Percentiles rank a stretch among this genome's conserved stretches.
Evolutionary conservation across 352 stramenopile species (phyloP).

Genomic region (Phytopythium boreale): DNA sequence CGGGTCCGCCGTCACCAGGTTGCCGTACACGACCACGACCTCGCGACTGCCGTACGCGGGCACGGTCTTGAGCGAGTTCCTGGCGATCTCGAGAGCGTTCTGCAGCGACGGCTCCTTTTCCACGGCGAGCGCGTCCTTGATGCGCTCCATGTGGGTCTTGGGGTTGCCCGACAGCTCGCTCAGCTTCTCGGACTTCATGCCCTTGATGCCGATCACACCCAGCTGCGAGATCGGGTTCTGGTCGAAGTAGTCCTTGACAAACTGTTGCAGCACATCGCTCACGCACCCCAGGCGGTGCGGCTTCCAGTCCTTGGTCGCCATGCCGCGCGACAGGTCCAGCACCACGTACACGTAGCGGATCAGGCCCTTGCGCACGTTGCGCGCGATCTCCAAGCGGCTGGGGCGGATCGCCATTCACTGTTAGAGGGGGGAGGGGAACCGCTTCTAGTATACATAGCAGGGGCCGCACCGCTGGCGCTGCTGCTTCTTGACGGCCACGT

Average conservation of each 20-base stretch:
- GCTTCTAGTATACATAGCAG: neutral
- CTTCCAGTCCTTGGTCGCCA: constrained; percentile 88
- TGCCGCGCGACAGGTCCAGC: constrained; percentile 83
- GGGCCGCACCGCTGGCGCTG: constrained; percentile 63
- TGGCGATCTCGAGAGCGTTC: constrained; percentile 89
- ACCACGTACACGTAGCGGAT: constrained; percentile 87
- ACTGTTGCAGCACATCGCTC: constrained; percentile 74
- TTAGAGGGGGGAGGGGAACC: neutral
- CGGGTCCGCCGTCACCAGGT: constrained; percentile 95
- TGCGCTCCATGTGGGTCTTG: constrained; percentile 81
- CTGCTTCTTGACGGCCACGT: constrained; percentile 54
- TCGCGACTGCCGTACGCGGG: constrained; percentile 83
- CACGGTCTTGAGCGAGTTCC: constrained; percentile 89
- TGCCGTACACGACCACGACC: constrained; percentile 94
- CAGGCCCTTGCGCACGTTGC: constrained; percentile 79
- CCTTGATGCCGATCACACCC: constrained; percentile 88
- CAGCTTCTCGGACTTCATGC: constrained; percentile 89
- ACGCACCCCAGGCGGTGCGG: constrained; percentile 69
- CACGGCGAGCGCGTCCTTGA: constrained; percentile 59
- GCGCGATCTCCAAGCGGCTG: constrained; percentile 76
- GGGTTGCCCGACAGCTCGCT: constrained; percentile 90
- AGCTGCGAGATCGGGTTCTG: constrained; percentile 94
- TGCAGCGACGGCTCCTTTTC: constrained; percentile 90
- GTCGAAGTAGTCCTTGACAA: constrained; percentile 92
- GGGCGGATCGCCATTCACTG: neutral